Evolutionary conservation across 2,329 filamentous ascomycete genomes (phyloP).

Genomic region (Epichloe aotearoae): DNA sequence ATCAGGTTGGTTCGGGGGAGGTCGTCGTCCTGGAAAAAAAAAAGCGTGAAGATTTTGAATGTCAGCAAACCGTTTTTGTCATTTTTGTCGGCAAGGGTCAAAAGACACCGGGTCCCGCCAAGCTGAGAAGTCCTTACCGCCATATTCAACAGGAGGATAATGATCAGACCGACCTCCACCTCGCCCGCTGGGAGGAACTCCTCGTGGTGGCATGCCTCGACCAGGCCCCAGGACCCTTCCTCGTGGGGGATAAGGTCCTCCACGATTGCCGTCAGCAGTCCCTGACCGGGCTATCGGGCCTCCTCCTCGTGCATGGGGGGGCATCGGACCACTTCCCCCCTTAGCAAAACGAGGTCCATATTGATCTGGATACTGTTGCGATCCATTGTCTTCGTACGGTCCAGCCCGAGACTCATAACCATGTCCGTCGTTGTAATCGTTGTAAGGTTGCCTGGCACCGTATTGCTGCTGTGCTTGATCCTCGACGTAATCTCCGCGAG

Average conservation of each 20-base stretch:
- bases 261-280: constrained; percentile 23
- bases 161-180: constrained; percentile 3
- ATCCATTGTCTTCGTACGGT: constrained; percentile 18
- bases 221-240: constrained; percentile 18
- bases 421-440: constrained; percentile 33
- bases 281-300: constrained; percentile 30
- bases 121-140: constrained; percentile 2
- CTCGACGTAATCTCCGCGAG: constrained; percentile 19
- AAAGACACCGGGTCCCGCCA: neutral
- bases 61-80: neutral
- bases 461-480: constrained; percentile 21
- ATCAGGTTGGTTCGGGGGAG: constrained; percentile 10
- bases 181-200: neutral
- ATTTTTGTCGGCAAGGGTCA: neutral
- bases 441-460: constrained; percentile 27
- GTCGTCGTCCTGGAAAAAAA: constrained; percentile 11
- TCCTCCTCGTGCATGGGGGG: constrained; percentile 31
- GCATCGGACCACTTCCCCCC: constrained; percentile 28
- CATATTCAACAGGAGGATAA: constrained; percentile 2
- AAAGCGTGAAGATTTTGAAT: constrained; percentile 1
- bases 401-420: constrained; percentile 32
- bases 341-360: constrained; percentile 29
- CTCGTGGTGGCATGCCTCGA: constrained; percentile 10
- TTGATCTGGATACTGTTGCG: constrained; percentile 24
- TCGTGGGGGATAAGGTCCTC: constrained; percentile 26